Conservation (phyloP, 2,329 filamentous ascomycete species). For the Lasiodiplodia gonubiensis region DNA sequence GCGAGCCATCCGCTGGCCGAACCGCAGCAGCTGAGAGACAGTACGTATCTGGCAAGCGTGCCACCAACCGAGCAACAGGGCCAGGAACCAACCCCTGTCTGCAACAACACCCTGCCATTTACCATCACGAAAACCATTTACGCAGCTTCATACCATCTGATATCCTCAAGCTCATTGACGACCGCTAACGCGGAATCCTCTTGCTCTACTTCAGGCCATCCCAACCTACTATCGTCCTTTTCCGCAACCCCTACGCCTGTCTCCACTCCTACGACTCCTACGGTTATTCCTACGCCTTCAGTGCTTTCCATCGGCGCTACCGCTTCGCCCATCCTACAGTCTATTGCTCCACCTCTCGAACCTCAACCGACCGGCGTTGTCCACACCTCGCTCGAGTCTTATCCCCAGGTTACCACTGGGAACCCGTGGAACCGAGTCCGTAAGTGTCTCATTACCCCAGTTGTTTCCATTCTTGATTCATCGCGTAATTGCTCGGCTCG, state of each 20-base stretch:
- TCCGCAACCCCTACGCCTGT: background rate
- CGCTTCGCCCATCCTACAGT: constrained; percentile 11
- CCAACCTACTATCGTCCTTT: background rate
- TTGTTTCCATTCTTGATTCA: background rate
- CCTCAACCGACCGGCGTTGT: constrained; percentile 17
- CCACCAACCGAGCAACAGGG: background rate
- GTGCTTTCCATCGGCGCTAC: constrained; percentile 6
- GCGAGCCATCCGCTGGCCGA: constrained; percentile 7
- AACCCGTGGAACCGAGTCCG: constrained; percentile 5
- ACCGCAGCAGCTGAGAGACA: constrained; percentile 3
- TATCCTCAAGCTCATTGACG: background rate
- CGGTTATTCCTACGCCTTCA: background rate
- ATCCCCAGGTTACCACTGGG: constrained; percentile 20
- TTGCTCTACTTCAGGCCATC: background rate
- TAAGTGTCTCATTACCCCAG: background rate
- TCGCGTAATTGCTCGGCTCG: background rate
- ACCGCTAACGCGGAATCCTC: constrained; percentile 6
- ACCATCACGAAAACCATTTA: constrained; percentile 19
- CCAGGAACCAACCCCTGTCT: background rate
- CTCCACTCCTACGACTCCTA: constrained; percentile 14
- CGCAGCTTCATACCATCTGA: constrained; percentile 9
- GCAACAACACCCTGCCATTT: constrained; percentile 1
- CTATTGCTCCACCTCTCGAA: constrained; percentile 13
- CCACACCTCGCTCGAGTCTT: constrained; percentile 10
- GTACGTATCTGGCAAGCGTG: constrained; percentile 22